A percentile compares a stretch with the other conserved stretches of the same genome.
Evolutionary conservation across 2,329 filamentous ascomycete species (phyloP).

Genomic region (Pyrenochaeta sp.): DNA sequence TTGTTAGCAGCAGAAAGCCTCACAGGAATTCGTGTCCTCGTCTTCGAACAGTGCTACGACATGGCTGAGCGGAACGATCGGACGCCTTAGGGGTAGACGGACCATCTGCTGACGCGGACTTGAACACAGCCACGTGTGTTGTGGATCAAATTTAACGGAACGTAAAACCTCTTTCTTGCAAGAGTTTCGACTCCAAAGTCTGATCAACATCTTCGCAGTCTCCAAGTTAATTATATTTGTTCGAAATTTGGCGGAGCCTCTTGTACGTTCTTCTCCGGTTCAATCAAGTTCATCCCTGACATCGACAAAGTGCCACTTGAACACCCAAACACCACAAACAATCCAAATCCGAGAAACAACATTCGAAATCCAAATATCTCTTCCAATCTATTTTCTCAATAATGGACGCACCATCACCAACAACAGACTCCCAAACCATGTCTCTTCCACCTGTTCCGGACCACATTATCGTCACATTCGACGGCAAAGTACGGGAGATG

Average conservation of each 20-base stretch:
- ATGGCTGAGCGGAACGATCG: constrained; percentile 4
- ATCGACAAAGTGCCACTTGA: no score
- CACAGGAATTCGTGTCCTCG: not conserved
- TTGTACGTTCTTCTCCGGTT: no score
- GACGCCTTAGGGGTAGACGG: constrained; percentile 1
- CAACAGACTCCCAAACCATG: constrained; percentile 13
- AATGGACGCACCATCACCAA: constrained; percentile 8
- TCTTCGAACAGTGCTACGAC: not conserved
- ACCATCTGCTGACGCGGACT: constrained; percentile 3
- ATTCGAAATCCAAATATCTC: not conserved
- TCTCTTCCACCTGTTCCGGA: constrained; percentile 28
- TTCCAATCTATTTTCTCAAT: no score
- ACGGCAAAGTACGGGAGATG: constrained; percentile 36
- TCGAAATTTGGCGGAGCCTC: no score
- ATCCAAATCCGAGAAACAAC: not conserved
- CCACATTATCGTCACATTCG: constrained; percentile 37
- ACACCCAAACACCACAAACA: not conserved
- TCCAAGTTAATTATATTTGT: no score
- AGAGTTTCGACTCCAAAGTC: not conserved
- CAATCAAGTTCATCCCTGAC: not conserved
- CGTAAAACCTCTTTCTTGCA: not conserved
- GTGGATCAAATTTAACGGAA: not conserved
- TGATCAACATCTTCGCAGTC: no score
- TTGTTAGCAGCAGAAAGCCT: not conserved
- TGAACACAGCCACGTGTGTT: constrained; percentile 1